phyloP scores from a whole-genome alignment of 306 rosid species.

The Trifolium subterraneum region DNA sequence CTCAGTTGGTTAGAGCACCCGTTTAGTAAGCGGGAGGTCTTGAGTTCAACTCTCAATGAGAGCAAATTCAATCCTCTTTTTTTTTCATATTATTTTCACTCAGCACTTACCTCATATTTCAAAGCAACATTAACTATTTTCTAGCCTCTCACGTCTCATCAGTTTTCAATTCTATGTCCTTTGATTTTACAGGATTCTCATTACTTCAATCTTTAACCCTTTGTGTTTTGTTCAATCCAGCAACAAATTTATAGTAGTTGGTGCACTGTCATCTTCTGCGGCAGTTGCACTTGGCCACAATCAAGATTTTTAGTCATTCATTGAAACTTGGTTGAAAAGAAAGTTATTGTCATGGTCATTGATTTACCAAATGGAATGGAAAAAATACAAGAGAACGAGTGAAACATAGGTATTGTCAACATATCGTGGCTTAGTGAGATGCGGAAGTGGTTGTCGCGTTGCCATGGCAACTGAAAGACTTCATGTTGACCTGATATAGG shows the following conservation, averaged over 20 bases:
- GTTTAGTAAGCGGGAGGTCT: conserved; percentile 20
- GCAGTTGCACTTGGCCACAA: background rate
- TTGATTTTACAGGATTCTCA: background rate
- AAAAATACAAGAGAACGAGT: background rate
- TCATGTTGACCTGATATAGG: background rate
- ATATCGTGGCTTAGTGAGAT: background rate
- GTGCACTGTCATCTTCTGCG: background rate
- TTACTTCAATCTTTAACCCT: background rate
- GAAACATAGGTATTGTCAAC: no score
- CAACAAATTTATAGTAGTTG: background rate
- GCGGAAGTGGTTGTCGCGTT: background rate
- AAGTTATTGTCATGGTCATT: background rate
- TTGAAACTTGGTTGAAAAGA: no score
- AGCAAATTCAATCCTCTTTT: background rate
- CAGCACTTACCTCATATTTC: no score
- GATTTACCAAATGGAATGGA: no score
- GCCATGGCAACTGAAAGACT: no score
- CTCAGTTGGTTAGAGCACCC: conserved; percentile 21
- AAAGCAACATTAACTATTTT: no score
- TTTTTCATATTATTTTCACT: background rate
- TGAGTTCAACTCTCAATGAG: conserved; percentile 16
- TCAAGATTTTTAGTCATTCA: background rate
- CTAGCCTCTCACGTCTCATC: no score
- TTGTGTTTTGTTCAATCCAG: background rate
- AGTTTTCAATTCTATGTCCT: no score